A percentile compares a stretch with the other conserved stretches of the same genome.
phyloP scores from a whole-genome alignment of 1,284 basidiomycete species.

The Thelephora terrestris region DNA sequence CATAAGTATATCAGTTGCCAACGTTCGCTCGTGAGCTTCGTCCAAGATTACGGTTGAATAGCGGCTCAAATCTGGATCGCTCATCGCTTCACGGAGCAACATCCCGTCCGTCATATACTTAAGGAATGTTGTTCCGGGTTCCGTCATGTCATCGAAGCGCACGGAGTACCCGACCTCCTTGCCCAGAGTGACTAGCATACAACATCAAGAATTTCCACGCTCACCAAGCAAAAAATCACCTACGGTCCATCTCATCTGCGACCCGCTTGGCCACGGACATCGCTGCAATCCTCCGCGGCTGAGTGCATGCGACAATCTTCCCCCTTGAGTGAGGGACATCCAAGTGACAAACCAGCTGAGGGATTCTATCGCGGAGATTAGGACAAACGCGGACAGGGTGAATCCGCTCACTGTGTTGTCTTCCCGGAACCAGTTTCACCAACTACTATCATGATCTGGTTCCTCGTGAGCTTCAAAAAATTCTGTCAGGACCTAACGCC shows the following conservation, averaged over 20 bases:
- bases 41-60: slow-evolving; percentile 93
- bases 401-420: slow-evolving; percentile 43
- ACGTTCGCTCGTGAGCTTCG: slow-evolving; percentile 89
- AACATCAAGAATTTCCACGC: neutral
- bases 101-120: slow-evolving; percentile 99
- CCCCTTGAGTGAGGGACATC: neutral
- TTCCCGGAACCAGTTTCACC: too few relatives aligned
- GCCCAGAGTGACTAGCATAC: slow-evolving; percentile 24
- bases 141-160: too few relatives aligned
- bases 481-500: neutral
- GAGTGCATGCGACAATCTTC: slow-evolving; percentile 62
- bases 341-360: too few relatives aligned
- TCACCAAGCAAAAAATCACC: neutral
- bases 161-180: slow-evolving; percentile 22
- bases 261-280: neutral
- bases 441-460: slow-evolving; percentile 89
- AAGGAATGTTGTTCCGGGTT: slow-evolving; percentile 79
- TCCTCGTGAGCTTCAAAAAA: neutral
- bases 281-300: slow-evolving; percentile 28
- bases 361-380: neutral
- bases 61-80: slow-evolving; percentile 71
- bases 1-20: slow-evolving; percentile 93
- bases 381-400: neutral
- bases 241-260: slow-evolving; percentile 10
- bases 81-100: slow-evolving; percentile 89